A percentile compares a stretch with the other conserved stretches of the same genome.
phyloP scores from a whole-genome alignment of 495 filamentous ascomycete species.

The Aspergillus funiculosus region DNA sequence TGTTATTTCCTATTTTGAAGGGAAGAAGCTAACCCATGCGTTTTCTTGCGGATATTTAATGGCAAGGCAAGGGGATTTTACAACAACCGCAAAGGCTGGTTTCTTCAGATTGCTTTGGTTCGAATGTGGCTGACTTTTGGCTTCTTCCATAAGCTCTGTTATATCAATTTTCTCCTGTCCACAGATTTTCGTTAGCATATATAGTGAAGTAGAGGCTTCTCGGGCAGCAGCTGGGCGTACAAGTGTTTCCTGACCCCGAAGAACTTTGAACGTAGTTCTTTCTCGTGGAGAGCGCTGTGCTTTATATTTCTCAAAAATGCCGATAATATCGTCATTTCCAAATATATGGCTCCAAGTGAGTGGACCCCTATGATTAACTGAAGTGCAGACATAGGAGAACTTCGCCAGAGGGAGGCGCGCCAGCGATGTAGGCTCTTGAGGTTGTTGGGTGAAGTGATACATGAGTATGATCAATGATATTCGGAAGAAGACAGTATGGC shows the following conservation, averaged over 20 bases:
- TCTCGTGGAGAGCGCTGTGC: background rate
- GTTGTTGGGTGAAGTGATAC: conserved; percentile 8
- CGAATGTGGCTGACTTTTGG: conserved; percentile 9
- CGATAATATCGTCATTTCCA: conserved; percentile 28
- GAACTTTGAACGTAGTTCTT: conserved; percentile 24
- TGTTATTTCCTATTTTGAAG: background rate
- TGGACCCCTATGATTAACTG: conserved; percentile 28
- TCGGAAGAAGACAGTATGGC: background rate
- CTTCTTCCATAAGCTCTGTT: conserved; percentile 21
- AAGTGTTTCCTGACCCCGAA: conserved; percentile 24
- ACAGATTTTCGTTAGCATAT: background rate
- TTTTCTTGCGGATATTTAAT: conserved; percentile 33
- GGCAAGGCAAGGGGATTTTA: conserved; percentile 41
- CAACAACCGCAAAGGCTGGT: conserved; percentile 33
- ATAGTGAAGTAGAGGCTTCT: background rate
- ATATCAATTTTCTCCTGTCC: conserved; percentile 37
- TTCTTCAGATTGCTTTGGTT: conserved; percentile 16
- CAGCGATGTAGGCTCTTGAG: conserved; percentile 12
- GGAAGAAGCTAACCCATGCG: conserved; percentile 14
- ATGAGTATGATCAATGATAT: conserved; percentile 7
- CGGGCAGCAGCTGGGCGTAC: conserved; percentile 20
- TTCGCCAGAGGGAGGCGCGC: conserved; percentile 33
- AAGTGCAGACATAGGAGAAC: conserved; percentile 38
- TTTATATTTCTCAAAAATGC: conserved; percentile 24
- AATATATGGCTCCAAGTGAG: conserved; percentile 38